Evolutionary conservation across 495 filamentous ascomycete genomes (phyloP).

Genomic region (Neurospora terricola): DNA sequence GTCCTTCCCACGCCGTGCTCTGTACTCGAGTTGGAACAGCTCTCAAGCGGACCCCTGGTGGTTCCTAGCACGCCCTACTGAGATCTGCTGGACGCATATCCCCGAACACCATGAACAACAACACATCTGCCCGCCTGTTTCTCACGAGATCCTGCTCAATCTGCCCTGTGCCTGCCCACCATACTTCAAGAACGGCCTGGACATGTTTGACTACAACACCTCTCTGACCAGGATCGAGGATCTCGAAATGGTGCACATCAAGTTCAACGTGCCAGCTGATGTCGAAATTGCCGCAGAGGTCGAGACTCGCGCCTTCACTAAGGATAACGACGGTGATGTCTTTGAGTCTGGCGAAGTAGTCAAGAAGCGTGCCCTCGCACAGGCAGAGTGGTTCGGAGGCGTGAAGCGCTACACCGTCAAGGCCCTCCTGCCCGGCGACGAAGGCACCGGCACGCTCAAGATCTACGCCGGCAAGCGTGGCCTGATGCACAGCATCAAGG

Average conservation of each 20-base stretch:
- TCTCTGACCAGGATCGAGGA: conserved; percentile 78
- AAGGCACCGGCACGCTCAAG: conserved; percentile 79
- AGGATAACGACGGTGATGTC: conserved; percentile 79
- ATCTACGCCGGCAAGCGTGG: conserved; percentile 90
- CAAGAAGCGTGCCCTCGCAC: conserved; percentile 76
- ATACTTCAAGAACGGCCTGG: conserved; percentile 70
- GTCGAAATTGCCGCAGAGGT: conserved; percentile 92
- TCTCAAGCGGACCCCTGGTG: conserved; percentile 77
- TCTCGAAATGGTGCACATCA: conserved; percentile 83
- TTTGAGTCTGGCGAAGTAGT: conserved; percentile 88
- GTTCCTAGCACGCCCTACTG: conserved; percentile 76
- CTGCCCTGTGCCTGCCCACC: conserved; percentile 77
- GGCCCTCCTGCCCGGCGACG: conserved; percentile 79
- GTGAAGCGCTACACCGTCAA: conserved; percentile 88
- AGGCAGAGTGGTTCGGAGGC: conserved; percentile 83
- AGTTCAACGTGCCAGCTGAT: conserved; percentile 75
- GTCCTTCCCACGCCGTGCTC: conserved; percentile 67
- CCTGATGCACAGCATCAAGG: conserved; percentile 89
- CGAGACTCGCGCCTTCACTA: conserved; percentile 67
- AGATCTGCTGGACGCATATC: conserved; percentile 92
- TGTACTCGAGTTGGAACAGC: conserved; percentile 61
- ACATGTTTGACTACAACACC: conserved; percentile 85
- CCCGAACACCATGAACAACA: conserved; percentile 77
- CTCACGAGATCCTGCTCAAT: conserved; percentile 71
- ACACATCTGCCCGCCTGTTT: conserved; percentile 82